phyloP scores from a whole-genome alignment of 495 filamentous ascomycete genomes.

The Trichoderma virens region DNA sequence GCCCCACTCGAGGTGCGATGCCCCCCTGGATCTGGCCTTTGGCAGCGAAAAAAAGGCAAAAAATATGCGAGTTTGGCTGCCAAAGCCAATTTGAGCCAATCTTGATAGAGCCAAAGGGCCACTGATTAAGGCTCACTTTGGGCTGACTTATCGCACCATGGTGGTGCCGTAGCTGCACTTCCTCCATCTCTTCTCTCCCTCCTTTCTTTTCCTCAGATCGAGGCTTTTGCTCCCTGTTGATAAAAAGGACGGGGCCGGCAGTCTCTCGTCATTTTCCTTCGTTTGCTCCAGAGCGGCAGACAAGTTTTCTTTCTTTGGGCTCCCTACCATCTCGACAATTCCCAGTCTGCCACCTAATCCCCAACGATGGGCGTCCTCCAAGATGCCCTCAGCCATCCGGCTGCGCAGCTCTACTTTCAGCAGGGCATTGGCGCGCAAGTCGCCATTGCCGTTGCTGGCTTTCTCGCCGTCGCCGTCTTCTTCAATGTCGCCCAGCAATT shows the following conservation, averaged over 20 bases:
- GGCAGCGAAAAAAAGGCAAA: not conserved
- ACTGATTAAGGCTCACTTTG: conserved; percentile 5
- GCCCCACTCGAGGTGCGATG: not conserved
- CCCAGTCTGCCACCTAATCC: not conserved
- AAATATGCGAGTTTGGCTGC: not conserved
- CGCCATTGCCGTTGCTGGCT: conserved; percentile 30
- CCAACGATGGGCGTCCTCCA: conserved; percentile 44
- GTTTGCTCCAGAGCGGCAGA: not conserved
- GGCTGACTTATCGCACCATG: conserved; percentile 9
- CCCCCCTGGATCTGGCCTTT: not conserved
- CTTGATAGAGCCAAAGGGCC: not conserved
- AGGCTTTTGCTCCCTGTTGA: not conserved
- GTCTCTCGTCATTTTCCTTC: not conserved
- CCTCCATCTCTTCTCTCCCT: not conserved
- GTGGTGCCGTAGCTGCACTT: not conserved
- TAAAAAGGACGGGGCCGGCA: not conserved
- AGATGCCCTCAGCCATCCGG: conserved; percentile 31
- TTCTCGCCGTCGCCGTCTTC: conserved; percentile 48
- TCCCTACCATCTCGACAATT: not conserved
- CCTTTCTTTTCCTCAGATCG: not conserved
- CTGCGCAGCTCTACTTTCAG: conserved; percentile 33
- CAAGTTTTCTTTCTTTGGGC: not conserved
- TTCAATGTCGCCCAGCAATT: conserved; percentile 63
- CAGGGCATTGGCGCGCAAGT: conserved; percentile 40
- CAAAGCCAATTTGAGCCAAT: not conserved